These are phyloP conservation scores for Chondrus crispus DNA, from an alignment of 23 red algal genomes.

Conservation along the genomic window DNA sequence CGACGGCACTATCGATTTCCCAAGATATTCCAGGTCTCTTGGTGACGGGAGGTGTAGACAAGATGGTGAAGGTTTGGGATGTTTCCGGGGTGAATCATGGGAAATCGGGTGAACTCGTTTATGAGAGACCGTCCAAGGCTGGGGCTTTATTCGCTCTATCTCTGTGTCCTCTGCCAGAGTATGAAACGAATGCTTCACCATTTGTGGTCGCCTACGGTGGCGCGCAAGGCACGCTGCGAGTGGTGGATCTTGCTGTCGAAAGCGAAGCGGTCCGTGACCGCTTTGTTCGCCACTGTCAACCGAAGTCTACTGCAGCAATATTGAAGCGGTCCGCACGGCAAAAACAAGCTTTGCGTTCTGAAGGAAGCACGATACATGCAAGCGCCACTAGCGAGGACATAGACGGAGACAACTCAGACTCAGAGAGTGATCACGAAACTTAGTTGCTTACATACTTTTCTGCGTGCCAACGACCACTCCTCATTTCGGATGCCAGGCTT, in stretches of 20 bases:
- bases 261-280: conserved; percentile 57
- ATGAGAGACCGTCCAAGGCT: conserved; percentile 15
- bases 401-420: no score
- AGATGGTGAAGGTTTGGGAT: conserved; percentile 78
- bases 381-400: no score
- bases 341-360: no score
- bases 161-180: conserved; percentile 27
- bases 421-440: no score
- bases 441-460: no score
- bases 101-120: not conserved
- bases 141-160: conserved; percentile 35
- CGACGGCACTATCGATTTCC: conserved; percentile 51
- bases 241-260: conserved; percentile 73
- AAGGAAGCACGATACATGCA: no score
- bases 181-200: conserved; percentile 29
- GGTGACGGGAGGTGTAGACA: conserved; percentile 84
- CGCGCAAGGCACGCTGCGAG: conserved; percentile 61
- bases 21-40: conserved; percentile 60
- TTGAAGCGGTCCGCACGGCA: not conserved
- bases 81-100: not conserved
- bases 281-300: conserved; percentile 19
- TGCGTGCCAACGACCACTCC: no score
- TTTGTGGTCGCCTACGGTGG: conserved; percentile 75
- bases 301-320: not conserved
- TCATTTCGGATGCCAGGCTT: no score